These are phyloP conservation scores for Pleurotus sapidus DNA, from an alignment of 768 basidiomycete species.

Conservation along the genomic window DNA sequence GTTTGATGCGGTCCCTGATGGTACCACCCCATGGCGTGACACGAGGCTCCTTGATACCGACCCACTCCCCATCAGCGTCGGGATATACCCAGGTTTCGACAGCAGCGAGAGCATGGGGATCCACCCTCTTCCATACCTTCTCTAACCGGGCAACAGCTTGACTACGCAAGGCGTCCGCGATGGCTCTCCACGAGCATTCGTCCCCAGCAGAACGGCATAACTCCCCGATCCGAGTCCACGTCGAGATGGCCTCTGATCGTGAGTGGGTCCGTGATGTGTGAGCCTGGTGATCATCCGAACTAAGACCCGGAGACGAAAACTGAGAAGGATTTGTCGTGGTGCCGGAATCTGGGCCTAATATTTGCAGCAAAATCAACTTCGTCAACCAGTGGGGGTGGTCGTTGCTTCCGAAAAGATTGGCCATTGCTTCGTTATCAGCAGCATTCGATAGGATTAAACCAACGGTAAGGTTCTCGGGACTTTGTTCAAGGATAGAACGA, in stretches of 20 bases:
- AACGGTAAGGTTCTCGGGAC: slow-evolving; percentile 52
- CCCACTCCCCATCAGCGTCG: slow-evolving; percentile 25
- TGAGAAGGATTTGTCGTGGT: slow-evolving; percentile 11
- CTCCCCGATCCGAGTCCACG: slow-evolving; percentile 75
- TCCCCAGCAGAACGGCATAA: slow-evolving; percentile 70
- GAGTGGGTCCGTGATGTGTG: slow-evolving; percentile 62
- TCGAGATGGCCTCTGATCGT: slow-evolving; percentile 67
- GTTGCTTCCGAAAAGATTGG: slow-evolving; percentile 62
- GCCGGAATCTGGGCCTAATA: slow-evolving; percentile 57
- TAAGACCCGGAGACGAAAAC: slow-evolving; percentile 22
- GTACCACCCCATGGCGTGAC: slow-evolving; percentile 73
- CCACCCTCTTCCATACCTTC: slow-evolving; percentile 79
- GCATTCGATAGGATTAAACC: slow-evolving; percentile 37
- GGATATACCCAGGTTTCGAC: slow-evolving; percentile 70
- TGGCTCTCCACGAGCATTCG: slow-evolving; percentile 77
- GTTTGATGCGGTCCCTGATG: slow-evolving; percentile 40
- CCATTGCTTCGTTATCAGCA: slow-evolving; percentile 13
- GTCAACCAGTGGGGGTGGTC: slow-evolving; percentile 82
- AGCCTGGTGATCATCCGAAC: slow-evolving; percentile 26
- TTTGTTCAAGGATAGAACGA: slow-evolving; percentile 44
- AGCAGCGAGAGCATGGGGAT: slow-evolving; percentile 49
- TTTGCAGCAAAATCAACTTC: slow-evolving; percentile 64
- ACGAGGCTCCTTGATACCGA: slow-evolving; percentile 39
- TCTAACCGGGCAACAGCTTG: slow-evolving; percentile 73
- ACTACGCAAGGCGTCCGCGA: slow-evolving; percentile 67